Percentiles rank a stretch among this genome's conserved stretches.
These are phyloP conservation scores for Pseudogymnoascus pannorum DNA, from an alignment of 2,329 filamentous ascomycete species.

Conservation along the genomic window DNA sequence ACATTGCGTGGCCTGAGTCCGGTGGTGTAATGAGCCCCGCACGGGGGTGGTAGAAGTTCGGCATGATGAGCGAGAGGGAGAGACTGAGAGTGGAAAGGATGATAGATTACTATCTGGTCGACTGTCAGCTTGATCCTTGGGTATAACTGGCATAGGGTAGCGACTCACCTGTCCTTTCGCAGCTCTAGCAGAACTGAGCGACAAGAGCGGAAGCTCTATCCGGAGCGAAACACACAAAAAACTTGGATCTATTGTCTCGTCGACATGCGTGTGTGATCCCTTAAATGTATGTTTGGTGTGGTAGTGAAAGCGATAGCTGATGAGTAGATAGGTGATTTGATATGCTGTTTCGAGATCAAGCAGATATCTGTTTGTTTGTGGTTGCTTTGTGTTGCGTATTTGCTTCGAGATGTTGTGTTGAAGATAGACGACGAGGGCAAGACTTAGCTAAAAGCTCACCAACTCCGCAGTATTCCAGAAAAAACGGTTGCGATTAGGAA, in stretches of 20 bases:
- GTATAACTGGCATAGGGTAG: not conserved
- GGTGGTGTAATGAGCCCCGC: conserved; percentile 41
- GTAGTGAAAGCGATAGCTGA: not conserved
- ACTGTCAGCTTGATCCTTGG: not conserved
- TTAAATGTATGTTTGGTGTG: conserved; percentile 2
- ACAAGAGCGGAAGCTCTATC: conserved; percentile 15
- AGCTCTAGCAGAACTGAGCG: conserved; percentile 16
- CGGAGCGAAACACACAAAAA: conserved; percentile 11
- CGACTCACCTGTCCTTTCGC: conserved; percentile 13
- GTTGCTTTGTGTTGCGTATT: conserved; percentile 3
- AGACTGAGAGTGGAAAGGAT: conserved; percentile 14
- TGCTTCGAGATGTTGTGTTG: conserved; percentile 8
- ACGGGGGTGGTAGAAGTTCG: conserved; percentile 41
- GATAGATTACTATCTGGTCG: conserved; percentile 4
- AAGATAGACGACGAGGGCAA: conserved; percentile 10
- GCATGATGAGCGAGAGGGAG: conserved; percentile 35
- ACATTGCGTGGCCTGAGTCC: conserved; percentile 27
- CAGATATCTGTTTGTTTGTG: not conserved
- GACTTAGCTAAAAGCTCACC: conserved; percentile 18
- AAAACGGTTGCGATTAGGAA: not conserved
- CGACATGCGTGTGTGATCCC: conserved; percentile 11
- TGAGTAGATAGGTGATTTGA: not conserved
- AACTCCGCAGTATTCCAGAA: conserved; percentile 1
- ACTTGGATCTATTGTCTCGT: conserved; percentile 9
- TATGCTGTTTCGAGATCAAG: not conserved